Percentiles rank a stretch among this genome's conserved stretches.
phyloP scores from a whole-genome alignment of 2,329 filamentous ascomycete genomes.

The Rhytidhysteron rufulum region DNA sequence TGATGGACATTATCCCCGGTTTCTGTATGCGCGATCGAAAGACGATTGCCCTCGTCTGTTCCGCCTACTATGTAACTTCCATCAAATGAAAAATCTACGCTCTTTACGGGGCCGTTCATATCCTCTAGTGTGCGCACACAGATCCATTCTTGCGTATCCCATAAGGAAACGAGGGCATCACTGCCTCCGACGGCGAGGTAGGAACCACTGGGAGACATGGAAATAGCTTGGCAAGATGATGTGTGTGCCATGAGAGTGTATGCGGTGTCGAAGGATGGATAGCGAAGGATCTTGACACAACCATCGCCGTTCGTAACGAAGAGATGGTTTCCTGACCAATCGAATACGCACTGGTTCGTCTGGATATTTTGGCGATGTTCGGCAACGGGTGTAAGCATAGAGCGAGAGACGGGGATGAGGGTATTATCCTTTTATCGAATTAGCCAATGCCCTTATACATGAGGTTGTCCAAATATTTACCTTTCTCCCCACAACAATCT shows the following conservation, averaged over 20 bases:
- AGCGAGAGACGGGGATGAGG: conserved; percentile 60
- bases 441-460: neutral
- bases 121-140: conserved; percentile 67
- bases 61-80: conserved; percentile 71
- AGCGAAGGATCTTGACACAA: conserved; percentile 61
- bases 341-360: conserved; percentile 71
- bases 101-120: conserved; percentile 67
- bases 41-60: conserved; percentile 66
- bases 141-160: conserved; percentile 75
- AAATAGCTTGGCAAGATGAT: conserved; percentile 64
- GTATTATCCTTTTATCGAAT: conserved; percentile 51
- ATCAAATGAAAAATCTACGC: conserved; percentile 74
- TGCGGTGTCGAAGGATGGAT: conserved; percentile 42
- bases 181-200: conserved; percentile 72
- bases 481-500: conserved; percentile 69
- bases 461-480: conserved; percentile 38
- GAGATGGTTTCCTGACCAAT: conserved; percentile 66
- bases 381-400: conserved; percentile 52
- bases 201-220: conserved; percentile 66
- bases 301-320: conserved; percentile 70
- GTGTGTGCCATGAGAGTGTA: conserved; percentile 68
- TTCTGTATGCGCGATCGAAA: conserved; percentile 70
- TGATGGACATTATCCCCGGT: conserved; percentile 70
- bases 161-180: conserved; percentile 71
- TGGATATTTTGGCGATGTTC: conserved; percentile 60